phyloP scores from a whole-genome alignment of 2,329 filamentous ascomycete genomes.

The Pseudogymnoascus sp. region DNA sequence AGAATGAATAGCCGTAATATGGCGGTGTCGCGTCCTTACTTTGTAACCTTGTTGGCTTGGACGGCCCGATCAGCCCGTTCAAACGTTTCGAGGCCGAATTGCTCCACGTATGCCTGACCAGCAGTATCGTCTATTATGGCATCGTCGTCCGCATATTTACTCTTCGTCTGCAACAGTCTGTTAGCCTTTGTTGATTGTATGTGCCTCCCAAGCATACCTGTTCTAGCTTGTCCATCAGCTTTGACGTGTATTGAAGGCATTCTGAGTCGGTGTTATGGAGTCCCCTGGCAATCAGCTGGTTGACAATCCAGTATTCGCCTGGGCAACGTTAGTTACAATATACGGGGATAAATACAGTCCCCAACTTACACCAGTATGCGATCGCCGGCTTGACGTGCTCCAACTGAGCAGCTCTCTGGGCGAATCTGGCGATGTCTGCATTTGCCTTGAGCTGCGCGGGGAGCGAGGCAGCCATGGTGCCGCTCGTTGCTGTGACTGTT shows the following conservation, averaged over 20 bases:
- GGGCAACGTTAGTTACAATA: not conserved
- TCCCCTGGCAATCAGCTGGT: slow-evolving; percentile 76
- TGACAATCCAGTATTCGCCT: slow-evolving; percentile 90
- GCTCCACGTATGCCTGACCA: slow-evolving; percentile 86
- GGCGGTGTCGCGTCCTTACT: slow-evolving; percentile 48
- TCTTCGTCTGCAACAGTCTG: slow-evolving; percentile 51
- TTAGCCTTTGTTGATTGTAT: not conserved
- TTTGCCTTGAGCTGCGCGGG: slow-evolving; percentile 63
- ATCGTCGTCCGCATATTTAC: slow-evolving; percentile 67
- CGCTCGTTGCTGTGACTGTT: not conserved
- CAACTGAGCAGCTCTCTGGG: slow-evolving; percentile 75
- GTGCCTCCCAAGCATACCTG: slow-evolving; percentile 39
- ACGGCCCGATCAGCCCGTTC: slow-evolving; percentile 76
- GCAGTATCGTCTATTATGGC: slow-evolving; percentile 78
- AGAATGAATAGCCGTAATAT: slow-evolving; percentile 7
- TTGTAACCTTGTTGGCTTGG: slow-evolving; percentile 74
- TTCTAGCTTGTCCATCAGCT: slow-evolving; percentile 87
- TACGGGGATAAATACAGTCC: not conserved
- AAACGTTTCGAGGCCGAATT: slow-evolving; percentile 87
- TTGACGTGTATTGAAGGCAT: slow-evolving; percentile 71
- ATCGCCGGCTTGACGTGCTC: slow-evolving; percentile 79
- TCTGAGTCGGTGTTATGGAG: slow-evolving; percentile 75
- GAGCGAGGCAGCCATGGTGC: slow-evolving; percentile 62
- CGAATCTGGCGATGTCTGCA: slow-evolving; percentile 77
- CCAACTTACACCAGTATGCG: slow-evolving; percentile 82